Evolutionary conservation across 495 filamentous ascomycete genomes (phyloP).

Genomic region (Penicillium steckii): DNA sequence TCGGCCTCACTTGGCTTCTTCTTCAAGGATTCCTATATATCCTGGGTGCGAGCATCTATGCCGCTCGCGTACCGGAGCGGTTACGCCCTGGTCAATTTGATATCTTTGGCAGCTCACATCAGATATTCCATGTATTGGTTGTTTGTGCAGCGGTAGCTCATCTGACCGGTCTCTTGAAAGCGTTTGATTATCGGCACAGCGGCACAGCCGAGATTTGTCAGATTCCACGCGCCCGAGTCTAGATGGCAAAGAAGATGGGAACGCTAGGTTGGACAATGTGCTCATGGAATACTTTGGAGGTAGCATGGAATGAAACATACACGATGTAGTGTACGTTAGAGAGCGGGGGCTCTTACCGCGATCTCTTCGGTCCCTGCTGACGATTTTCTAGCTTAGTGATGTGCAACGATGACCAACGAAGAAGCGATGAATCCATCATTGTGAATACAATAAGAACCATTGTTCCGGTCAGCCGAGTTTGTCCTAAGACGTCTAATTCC

Average conservation of each 20-base stretch:
- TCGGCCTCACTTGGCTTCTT: conserved; percentile 82
- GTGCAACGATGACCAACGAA: conserved; percentile 26
- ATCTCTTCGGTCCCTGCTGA: conserved; percentile 20
- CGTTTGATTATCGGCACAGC: conserved; percentile 56
- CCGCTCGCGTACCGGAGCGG: conserved; percentile 55
- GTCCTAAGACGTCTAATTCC: background rate
- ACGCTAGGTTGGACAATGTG: conserved; percentile 25
- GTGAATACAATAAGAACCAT: background rate
- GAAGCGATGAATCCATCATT: conserved; percentile 17
- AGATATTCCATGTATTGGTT: conserved; percentile 65
- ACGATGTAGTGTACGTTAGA: conserved; percentile 13
- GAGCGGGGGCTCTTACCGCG: conserved; percentile 3
- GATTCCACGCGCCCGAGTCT: conserved; percentile 28
- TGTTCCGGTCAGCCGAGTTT: conserved; percentile 24
- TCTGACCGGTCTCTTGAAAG: conserved; percentile 54
- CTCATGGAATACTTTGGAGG: conserved; percentile 23
- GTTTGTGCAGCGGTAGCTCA: conserved; percentile 59
- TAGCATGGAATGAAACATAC: conserved; percentile 26
- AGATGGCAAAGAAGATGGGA: conserved; percentile 6
- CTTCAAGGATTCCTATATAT: conserved; percentile 83
- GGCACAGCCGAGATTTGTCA: conserved; percentile 41
- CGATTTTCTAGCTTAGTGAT: conserved; percentile 19
- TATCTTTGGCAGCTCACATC: conserved; percentile 60
- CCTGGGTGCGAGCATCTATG: conserved; percentile 80
- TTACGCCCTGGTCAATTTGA: conserved; percentile 55